A percentile compares a stretch with the other conserved stretches of the same genome.
phyloP scores from a whole-genome alignment of 768 basidiomycete genomes.

The Leccinum broughii region DNA sequence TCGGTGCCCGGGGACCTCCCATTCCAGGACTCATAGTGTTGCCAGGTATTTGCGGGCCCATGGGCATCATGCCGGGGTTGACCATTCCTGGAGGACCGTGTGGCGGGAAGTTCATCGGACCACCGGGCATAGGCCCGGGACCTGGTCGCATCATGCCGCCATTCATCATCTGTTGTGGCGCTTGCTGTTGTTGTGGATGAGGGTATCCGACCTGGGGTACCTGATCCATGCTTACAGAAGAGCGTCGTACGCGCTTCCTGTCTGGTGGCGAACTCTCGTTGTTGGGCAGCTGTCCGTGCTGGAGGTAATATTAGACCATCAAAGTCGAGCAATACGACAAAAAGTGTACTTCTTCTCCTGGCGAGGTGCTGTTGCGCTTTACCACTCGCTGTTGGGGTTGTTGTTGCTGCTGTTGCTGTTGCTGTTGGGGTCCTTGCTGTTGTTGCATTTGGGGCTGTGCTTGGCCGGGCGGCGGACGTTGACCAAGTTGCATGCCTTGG shows the following conservation, averaged over 20 bases:
- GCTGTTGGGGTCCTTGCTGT: slow-evolving; percentile 29
- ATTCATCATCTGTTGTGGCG: slow-evolving; percentile 40
- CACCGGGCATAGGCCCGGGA: slow-evolving; percentile 32
- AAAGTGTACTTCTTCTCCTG: slow-evolving; percentile 55
- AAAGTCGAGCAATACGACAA: slow-evolving; percentile 7
- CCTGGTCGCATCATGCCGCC: slow-evolving; percentile 42
- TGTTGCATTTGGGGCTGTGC: slow-evolving; percentile 30
- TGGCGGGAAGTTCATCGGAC: slow-evolving; percentile 36
- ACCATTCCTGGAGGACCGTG: slow-evolving; percentile 33
- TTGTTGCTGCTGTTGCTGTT: slow-evolving; percentile 34
- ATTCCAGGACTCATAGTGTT: slow-evolving; percentile 39
- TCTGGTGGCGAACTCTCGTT: slow-evolving; percentile 59
- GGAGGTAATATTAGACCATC: slow-evolving; percentile 2
- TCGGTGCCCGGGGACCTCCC: slow-evolving; percentile 32
- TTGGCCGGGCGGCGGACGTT: slow-evolving; percentile 32
- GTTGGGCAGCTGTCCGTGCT: slow-evolving; percentile 51
- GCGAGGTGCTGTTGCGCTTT: slow-evolving; percentile 63
- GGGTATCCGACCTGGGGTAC: slow-evolving; percentile 39
- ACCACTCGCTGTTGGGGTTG: slow-evolving; percentile 27
- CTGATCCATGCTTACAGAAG: slow-evolving; percentile 47
- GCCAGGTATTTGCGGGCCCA: slow-evolving; percentile 35
- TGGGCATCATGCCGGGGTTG: slow-evolving; percentile 35
- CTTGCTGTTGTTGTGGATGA: slow-evolving; percentile 35
- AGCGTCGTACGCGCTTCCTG: slow-evolving; percentile 52
- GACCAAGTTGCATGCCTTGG: slow-evolving; percentile 43